A percentile compares a stretch with the other conserved stretches of the same genome.
Conservation (phyloP, 495 filamentous ascomycete genomes). For the Amphirosellinia nigrospora region DNA sequence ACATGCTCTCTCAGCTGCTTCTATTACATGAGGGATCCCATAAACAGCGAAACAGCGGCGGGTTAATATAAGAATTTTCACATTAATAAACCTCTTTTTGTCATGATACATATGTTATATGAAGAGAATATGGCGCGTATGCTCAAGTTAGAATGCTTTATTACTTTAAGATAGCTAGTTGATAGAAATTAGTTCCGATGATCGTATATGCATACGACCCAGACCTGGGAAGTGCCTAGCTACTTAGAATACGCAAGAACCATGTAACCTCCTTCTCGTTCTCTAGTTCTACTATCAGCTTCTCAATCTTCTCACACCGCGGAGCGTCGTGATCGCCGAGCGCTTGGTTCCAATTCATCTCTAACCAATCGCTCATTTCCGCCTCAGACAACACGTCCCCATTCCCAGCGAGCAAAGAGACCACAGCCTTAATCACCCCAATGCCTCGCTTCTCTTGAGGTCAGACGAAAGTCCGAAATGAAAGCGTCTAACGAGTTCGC, state of each 20-base stretch:
- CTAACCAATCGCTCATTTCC: neutral
- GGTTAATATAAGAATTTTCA: neutral
- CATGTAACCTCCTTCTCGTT: neutral
- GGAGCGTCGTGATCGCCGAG: neutral
- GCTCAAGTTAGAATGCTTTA: too few relatives aligned
- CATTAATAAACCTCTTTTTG: neutral
- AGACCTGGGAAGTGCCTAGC: neutral
- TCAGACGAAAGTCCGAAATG: constrained; percentile 19
- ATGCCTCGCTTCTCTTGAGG: neutral
- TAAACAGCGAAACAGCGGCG: neutral
- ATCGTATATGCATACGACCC: neutral
- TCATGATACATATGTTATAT: neutral
- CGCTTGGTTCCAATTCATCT: neutral
- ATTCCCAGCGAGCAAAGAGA: constrained; percentile 11
- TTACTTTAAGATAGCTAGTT: too few relatives aligned
- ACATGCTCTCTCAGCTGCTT: neutral
- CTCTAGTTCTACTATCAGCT: neutral
- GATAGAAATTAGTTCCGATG: too few relatives aligned
- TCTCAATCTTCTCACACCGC: neutral
- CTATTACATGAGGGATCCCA: neutral
- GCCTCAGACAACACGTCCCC: neutral
- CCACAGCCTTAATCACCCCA: constrained; percentile 14
- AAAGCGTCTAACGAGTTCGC: constrained; percentile 15
- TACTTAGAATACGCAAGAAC: too few relatives aligned
- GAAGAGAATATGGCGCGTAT: neutral